These are phyloP conservation scores for Ceratocystis destructans DNA, from an alignment of 2,329 filamentous ascomycete species.

Conservation along the genomic window DNA sequence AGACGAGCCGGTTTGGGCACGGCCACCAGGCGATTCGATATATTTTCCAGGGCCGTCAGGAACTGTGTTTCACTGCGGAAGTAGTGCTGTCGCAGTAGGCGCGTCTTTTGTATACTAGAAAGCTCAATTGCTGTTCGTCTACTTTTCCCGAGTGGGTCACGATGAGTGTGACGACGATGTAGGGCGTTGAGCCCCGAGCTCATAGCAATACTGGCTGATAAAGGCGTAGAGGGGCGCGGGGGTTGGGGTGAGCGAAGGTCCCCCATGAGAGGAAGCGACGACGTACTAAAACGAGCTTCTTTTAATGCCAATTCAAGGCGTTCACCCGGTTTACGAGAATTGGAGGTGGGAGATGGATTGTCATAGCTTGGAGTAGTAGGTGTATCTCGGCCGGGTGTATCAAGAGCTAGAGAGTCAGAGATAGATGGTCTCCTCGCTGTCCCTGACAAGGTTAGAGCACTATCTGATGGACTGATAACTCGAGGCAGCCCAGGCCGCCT, in stretches of 20 bases:
- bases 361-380: conserved; percentile 1
- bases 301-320: conserved; percentile 39
- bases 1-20: conserved; percentile 71
- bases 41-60: conserved; percentile 64
- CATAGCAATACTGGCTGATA: conserved; percentile 38
- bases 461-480: conserved; percentile 17
- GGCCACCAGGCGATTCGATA: conserved; percentile 69
- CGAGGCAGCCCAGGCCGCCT: conserved; percentile 27
- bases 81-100: conserved; percentile 64
- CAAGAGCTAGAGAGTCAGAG: conserved; percentile 19
- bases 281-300: conserved; percentile 52
- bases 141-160: conserved; percentile 33
- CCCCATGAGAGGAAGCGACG: conserved; percentile 49
- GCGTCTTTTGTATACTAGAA: conserved; percentile 52
- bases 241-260: conserved; percentile 39
- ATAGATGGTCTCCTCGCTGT: not conserved
- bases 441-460: conserved; percentile 3
- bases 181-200: conserved; percentile 35
- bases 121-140: conserved; percentile 47
- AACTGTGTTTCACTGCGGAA: conserved; percentile 73
- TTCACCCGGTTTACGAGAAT: conserved; percentile 30
- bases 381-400: conserved; percentile 9
- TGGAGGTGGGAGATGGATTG: not conserved
- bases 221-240: conserved; percentile 40
- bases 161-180: conserved; percentile 47